Evolutionary conservation across 2,329 filamentous ascomycete species (phyloP).

Genomic region (Trichoderma cornu-damae): DNA sequence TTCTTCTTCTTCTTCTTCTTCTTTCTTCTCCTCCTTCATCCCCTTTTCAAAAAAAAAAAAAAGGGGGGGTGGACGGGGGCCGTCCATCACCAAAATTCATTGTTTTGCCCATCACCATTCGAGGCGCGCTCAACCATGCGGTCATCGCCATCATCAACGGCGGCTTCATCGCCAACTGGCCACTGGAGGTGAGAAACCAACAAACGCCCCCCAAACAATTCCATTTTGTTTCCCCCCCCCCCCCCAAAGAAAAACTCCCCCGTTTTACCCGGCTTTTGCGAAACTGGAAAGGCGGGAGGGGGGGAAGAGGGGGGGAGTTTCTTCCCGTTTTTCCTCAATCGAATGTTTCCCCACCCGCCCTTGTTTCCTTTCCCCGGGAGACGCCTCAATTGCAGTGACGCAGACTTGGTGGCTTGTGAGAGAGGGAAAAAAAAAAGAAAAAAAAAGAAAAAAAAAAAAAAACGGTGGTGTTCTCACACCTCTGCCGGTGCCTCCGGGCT

Average conservation of each 20-base stretch:
- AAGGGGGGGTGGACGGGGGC: too few species aligned
- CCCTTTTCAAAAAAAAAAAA: too few species aligned
- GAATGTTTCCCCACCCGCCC: background rate
- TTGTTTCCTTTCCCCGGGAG: background rate
- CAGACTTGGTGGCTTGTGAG: background rate
- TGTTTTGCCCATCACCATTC: too few species aligned
- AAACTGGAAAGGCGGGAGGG: too few species aligned
- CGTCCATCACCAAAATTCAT: too few species aligned
- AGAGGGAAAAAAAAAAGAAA: too few species aligned
- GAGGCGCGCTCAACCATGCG: background rate
- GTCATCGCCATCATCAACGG: slow-evolving; percentile 9
- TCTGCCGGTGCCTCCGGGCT: slow-evolving; percentile 9
- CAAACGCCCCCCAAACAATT: too few species aligned
- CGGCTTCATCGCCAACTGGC: slow-evolving; percentile 1
- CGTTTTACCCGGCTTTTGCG: background rate
- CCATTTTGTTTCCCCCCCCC: background rate
- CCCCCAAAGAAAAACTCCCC: background rate
- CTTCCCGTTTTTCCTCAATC: background rate
- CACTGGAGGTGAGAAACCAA: slow-evolving; percentile 16
- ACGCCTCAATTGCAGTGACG: background rate
- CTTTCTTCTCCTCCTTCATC: too few species aligned
- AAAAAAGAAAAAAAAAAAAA: too few species aligned
- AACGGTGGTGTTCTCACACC: too few species aligned
- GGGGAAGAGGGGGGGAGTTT: too few species aligned
- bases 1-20: too few species aligned